Evolutionary conservation across 805 yeast genomes (phyloP), one percentile per base, ranked within the genome.

Genomic region (Lachancea thermotolerans): DNA sequence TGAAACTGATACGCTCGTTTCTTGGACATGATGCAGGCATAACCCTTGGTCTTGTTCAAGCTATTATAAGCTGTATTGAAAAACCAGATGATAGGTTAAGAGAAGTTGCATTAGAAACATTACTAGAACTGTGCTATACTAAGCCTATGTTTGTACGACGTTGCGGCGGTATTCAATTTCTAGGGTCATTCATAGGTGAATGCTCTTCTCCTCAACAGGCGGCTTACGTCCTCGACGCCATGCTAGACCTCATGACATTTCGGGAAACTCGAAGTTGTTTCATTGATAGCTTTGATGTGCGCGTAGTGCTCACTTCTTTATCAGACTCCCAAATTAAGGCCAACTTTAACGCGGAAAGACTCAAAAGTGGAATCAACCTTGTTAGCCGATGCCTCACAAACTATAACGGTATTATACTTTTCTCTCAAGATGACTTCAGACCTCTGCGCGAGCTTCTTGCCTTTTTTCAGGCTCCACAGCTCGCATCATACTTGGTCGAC

Each of bases 371-470:
- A 11, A 77, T 89, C 0, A 71, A 75, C 36, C 69, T 87, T 8
- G 60, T 91, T 2, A 66, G 84, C 0, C 60, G 75, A 3, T 66
- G 86, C 18, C 64, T 91, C 40, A 84, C 86, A 49, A 73, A 79
- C 30, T 82, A 91, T 79, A 72, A 84, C 10, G 99, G 99, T 0
- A 56, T 89, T 10, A 72, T 82, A 48, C 76, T 82, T 12, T 76
- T 82, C 53, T 73, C 84, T 1, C 70, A 75, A 45, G 69, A 81
- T 51, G 66, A 78, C 47, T 81, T 78, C 49, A 66, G 68, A 45
- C 73, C 82, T 9, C 58, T 90, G 17, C 68, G 66, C 35, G 77
- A 78, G 43, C 65, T 90, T 27, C 65, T 90, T 2, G 64, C 71
- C 36, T 82, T 89, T 58, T 67, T 93, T 36, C 79, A 79, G n/a